Evolutionary conservation across 176 grass and related monocot genomes (phyloP).

Genomic region (Cenchrus fungigraminus): DNA sequence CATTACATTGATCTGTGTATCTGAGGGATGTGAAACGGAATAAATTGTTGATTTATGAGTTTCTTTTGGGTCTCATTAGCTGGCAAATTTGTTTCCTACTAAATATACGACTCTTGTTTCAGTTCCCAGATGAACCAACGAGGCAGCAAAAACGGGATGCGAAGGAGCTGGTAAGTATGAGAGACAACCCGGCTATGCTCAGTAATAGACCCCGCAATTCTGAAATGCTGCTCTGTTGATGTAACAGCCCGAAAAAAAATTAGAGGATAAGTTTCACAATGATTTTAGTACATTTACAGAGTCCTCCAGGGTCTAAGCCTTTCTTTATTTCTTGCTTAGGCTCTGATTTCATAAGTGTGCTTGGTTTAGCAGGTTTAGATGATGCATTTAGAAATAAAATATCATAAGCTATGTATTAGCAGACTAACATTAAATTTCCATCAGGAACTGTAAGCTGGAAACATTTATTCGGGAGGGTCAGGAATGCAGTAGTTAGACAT

Average conservation of each 20-base stretch:
- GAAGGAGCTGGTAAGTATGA: slow-evolving; percentile 79
- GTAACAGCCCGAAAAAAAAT: background rate
- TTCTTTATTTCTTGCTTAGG: background rate
- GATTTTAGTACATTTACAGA: background rate
- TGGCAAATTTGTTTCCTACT: background rate
- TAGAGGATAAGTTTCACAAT: background rate
- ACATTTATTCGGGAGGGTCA: background rate
- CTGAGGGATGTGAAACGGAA: background rate
- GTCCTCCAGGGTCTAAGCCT: background rate
- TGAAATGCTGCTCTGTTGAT: background rate
- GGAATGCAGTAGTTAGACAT: too few relatives aligned
- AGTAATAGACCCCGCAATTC: background rate
- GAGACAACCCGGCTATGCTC: background rate
- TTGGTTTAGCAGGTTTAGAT: background rate
- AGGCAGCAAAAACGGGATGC: slow-evolving; percentile 89
- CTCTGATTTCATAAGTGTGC: background rate
- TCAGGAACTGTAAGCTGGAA: background rate
- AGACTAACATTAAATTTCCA: background rate
- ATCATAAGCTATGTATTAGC: background rate
- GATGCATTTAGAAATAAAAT: background rate
- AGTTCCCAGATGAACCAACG: slow-evolving; percentile 90
- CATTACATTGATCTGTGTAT: background rate
- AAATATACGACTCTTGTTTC: slow-evolving; percentile 22
- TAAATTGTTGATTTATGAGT: background rate
- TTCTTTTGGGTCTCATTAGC: background rate